Evolutionary conservation across 1,139 yeast genomes (phyloP), one percentile per base, ranked within the genome.

Genomic region (Blastobotrys indianensis): DNA sequence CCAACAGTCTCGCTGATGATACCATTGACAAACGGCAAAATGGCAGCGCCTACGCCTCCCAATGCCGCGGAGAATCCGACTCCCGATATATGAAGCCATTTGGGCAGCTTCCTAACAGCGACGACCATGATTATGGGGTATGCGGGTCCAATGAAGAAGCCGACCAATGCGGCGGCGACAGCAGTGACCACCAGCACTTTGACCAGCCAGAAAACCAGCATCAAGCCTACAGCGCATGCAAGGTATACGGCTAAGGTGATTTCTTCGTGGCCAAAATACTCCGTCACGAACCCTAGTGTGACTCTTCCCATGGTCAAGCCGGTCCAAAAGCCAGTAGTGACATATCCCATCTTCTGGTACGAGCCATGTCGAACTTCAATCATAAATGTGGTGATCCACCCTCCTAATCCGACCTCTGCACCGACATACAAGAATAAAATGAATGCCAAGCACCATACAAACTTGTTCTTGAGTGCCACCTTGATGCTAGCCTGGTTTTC

Each of bases 1-100:
- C 66, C 65, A n/a, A 45, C 46, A 8, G 48, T 29, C 30, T 59
- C 51, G n/a, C 63, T 57, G 17, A 63, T 50, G 13, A 58, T 54
- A 31, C 68, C 68, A 25, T 55, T 59, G 20, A 63, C 43, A 43
- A 62, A 64, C n/a, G 59, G 69, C 15, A 58, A 47, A 2, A 60
- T 31, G 0, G 94, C 94, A 9, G 84, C 86, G 1, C 94, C 94
- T 10, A 83, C 80, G 3, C 90, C 88, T 4, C 94, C 94, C 51
- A 85, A 64, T 0, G 94, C 88, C 45, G 90, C 80, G 17, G 83
- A 77, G 45, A 85, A 72, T 0, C 95, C 94, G 5, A 86, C 73
- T 0, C 88, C 92, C 7, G 79, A 68, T 8, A 85, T 76, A 49
- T 85, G 87, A 47, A 74, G 66, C 41, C 73, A 72, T 23, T 69